These are phyloP conservation scores for Elasticomyces elasticus DNA, from an alignment of 495 filamentous ascomycete genomes.

Conservation along the genomic window DNA sequence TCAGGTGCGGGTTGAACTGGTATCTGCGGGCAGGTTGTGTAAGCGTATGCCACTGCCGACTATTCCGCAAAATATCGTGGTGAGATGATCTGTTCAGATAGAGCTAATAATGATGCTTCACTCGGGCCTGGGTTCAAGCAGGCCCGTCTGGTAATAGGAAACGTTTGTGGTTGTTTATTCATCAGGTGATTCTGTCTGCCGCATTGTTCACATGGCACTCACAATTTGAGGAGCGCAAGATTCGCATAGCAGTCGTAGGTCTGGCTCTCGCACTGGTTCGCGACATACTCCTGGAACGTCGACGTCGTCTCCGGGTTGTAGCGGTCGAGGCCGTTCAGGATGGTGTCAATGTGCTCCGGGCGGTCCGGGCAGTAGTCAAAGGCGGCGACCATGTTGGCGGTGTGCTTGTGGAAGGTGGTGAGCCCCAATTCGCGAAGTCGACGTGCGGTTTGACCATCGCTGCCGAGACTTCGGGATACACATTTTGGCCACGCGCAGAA, in stretches of 20 bases:
- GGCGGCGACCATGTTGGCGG: slow-evolving; percentile 33
- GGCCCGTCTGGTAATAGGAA: slow-evolving; percentile 94
- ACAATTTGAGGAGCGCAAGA: slow-evolving; percentile 94
- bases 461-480: too few relatives aligned
- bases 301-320: slow-evolving; percentile 97
- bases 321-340: slow-evolving; percentile 89
- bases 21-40: slow-evolving; percentile 49
- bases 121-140: slow-evolving; percentile 36
- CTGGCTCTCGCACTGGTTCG: slow-evolving; percentile 86
- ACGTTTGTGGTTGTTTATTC: slow-evolving; percentile 64
- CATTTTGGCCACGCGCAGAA: too few relatives aligned
- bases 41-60: background rate
- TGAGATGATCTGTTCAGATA: slow-evolving; percentile 45
- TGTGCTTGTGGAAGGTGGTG: too few relatives aligned
- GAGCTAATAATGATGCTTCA: slow-evolving; percentile 47
- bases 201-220: slow-evolving; percentile 37
- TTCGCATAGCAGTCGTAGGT: slow-evolving; percentile 95
- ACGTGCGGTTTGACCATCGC: too few relatives aligned
- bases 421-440: too few relatives aligned
- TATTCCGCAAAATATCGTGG: background rate
- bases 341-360: slow-evolving; percentile 79
- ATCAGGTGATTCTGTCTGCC: slow-evolving; percentile 42
- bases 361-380: slow-evolving; percentile 51
- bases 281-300: slow-evolving; percentile 90
- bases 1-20: slow-evolving; percentile 99